These are phyloP conservation scores for Amphibolis antarctica DNA, from an alignment of 106 monocot species.

Conservation along the genomic window DNA sequence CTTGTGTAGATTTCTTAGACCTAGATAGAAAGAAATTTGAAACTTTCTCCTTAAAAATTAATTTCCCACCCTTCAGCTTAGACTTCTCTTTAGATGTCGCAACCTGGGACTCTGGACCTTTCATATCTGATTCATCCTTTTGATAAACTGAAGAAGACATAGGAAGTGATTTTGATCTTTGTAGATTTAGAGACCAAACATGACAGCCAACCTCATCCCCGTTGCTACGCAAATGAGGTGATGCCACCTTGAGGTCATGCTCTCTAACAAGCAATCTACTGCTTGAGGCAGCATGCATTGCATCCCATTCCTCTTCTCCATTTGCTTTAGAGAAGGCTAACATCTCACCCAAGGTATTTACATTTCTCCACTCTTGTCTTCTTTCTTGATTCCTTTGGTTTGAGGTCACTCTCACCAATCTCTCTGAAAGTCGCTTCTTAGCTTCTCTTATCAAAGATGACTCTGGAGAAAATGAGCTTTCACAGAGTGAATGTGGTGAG, in stretches of 20 bases:
- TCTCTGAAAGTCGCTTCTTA: conserved; percentile 55
- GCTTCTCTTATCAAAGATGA: conserved; percentile 51
- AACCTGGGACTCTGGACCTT: conserved; percentile 14
- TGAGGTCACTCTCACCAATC: conserved; percentile 36
- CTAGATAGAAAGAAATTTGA: conserved; percentile 62
- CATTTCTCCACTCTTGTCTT: conserved; percentile 30
- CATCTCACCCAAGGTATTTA: conserved; percentile 82
- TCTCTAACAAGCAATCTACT: conserved; percentile 23
- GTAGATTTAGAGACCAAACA: conserved; percentile 19
- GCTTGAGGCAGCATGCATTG: conserved; percentile 5
- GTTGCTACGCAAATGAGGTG: conserved; percentile 15
- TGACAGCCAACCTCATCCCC: conserved; percentile 11
- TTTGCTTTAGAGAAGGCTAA: conserved; percentile 38
- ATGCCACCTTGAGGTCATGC: conserved; percentile 16
- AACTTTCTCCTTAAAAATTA: conserved; percentile 58
- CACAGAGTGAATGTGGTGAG: conserved; percentile 26
- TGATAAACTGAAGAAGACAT: conserved; percentile 42
- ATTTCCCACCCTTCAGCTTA: conserved; percentile 39
- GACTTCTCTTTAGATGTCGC: conserved; percentile 10
- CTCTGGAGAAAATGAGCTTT: conserved; percentile 27
- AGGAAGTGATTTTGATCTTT: conserved; percentile 58
- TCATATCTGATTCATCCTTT: conserved; percentile 17
- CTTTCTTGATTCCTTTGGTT: conserved; percentile 27
- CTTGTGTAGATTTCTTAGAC: conserved; percentile 42
- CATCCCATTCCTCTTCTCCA: conserved; percentile 28